phyloP scores from a whole-genome alignment of 768 basidiomycete species.

The Termitomyces sp. region DNA sequence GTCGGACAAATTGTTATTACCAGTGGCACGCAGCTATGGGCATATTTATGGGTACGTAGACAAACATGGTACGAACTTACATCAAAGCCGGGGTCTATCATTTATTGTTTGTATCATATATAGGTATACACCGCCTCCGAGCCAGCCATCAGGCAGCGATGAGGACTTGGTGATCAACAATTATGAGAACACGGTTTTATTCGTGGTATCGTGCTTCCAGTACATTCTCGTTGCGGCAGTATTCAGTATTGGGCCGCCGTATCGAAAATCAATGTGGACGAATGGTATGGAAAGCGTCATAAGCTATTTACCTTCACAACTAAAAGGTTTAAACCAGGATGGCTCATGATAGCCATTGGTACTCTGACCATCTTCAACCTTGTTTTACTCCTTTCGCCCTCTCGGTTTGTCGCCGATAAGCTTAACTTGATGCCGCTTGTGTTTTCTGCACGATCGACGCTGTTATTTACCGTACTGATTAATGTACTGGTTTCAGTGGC shows the following conservation, averaged over 20 bases:
- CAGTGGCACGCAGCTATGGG: slow-evolving; percentile 76
- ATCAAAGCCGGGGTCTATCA: background rate
- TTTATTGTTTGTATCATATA: background rate
- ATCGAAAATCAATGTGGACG: slow-evolving; percentile 91
- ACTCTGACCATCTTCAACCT: slow-evolving; percentile 68
- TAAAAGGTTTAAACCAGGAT: slow-evolving; percentile 37
- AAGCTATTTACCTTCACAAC: background rate
- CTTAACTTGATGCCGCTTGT: slow-evolving; percentile 79
- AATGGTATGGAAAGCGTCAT: slow-evolving; percentile 55
- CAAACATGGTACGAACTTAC: slow-evolving; percentile 66
- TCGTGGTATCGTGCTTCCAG: slow-evolving; percentile 96
- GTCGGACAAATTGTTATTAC: slow-evolving; percentile 90
- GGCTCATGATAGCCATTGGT: slow-evolving; percentile 75
- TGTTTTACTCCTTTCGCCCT: slow-evolving; percentile 70
- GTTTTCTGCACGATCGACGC: slow-evolving; percentile 53
- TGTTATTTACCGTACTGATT: slow-evolving; percentile 59
- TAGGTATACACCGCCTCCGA: slow-evolving; percentile 77
- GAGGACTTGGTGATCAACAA: slow-evolving; percentile 79
- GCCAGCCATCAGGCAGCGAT: slow-evolving; percentile 41
- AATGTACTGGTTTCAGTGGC: slow-evolving; percentile 69
- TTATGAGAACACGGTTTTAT: slow-evolving; percentile 89
- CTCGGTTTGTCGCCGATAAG: slow-evolving; percentile 47
- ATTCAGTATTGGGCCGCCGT: slow-evolving; percentile 97
- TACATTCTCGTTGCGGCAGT: slow-evolving; percentile 96
- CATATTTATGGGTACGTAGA: slow-evolving; percentile 80